Conservation (phyloP, 163 green algal species). For the Scenedesmus sp. region DNA sequence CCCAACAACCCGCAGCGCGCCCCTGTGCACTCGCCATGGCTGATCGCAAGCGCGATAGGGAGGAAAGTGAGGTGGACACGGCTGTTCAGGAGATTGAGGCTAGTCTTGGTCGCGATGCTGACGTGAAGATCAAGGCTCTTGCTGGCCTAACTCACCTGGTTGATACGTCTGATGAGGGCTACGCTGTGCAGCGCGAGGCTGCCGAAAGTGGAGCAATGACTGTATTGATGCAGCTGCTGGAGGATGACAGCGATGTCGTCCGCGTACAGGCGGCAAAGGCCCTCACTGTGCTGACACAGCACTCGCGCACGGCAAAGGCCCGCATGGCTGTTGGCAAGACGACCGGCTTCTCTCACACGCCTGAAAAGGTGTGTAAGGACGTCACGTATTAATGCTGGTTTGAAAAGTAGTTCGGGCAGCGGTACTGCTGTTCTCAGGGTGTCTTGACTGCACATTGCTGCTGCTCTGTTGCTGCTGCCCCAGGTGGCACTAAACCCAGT, state of each 20-base stretch:
- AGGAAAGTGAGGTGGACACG: conserved; percentile 23
- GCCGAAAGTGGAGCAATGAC: conserved; percentile 11
- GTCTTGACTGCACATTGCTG: not conserved
- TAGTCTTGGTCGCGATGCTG: not conserved
- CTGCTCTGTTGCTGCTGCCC: not conserved
- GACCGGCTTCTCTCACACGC: conserved; percentile 39
- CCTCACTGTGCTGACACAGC: conserved; percentile 11
- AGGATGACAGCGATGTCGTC: conserved; percentile 42
- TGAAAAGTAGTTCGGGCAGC: not conserved
- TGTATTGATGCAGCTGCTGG: conserved; percentile 43
- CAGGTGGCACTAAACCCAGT: conserved; percentile 52
- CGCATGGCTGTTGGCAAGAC: conserved; percentile 24
- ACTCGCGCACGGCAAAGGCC: not conserved
- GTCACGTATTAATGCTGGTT: not conserved
- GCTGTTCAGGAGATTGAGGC: conserved; percentile 34
- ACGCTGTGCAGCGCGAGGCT: conserved; percentile 39
- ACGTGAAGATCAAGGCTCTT: conserved; percentile 46
- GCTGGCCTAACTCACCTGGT: conserved; percentile 14
- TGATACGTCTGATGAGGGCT: conserved; percentile 35
- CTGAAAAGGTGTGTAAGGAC: conserved; percentile 28
- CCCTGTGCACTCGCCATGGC: not conserved
- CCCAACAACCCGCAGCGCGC: not conserved
- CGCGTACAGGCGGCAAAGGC: conserved; percentile 28
- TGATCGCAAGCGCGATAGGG: conserved; percentile 29
- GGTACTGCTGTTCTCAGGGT: not conserved